Base-by-base conservation (phyloP, 2,329 filamentous ascomycete species). In the Colletotrichum sp. region DNA sequence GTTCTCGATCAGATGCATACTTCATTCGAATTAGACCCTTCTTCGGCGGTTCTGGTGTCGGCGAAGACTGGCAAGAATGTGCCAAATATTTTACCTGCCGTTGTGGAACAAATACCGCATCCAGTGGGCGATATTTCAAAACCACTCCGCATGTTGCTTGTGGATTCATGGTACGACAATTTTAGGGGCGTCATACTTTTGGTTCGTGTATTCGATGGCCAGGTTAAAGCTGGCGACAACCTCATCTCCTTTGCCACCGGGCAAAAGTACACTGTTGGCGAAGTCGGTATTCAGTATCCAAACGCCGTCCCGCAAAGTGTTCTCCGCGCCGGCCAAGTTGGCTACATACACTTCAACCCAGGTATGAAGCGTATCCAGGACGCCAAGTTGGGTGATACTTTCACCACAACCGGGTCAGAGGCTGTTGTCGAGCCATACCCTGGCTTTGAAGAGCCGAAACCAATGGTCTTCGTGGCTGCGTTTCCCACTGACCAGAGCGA, bases 91-190 rank as follows among this genome's bases (percentile, higher is more conserved):
- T 86, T 99, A 55, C 96, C 97, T 1, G 92, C 92, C 14, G 95
- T 98, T 12, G 92, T 99, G 52, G 94, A 97, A 78, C 89, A 93
- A 75, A 94, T 99, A 5, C 96, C 97, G 24, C 91, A 92, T 55
- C 97, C 97, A 0, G 85, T 90, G 1, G 97, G 97, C 6, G 92
- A 97, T 79, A 86, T 89, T 69, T 89, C 85, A 18, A 94, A 93
- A 79, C 95, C 96, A 2, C 85, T 98, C 72, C 93, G 95, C 74
- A 90, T 98, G 85, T 88, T 99, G 63, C 91, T 99, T 16, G 96
- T 99, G 32, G 97, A 99, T 85, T 98, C 96, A 26, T 99, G 97
- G 97, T 99, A 99, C 83, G 96, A 98, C 81, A 96, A 94, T 76
- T 99, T 98, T 84, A 94, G 96, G 78, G 97, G 97, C 14, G 97